Evolutionary conservation across 2,329 filamentous ascomycete species (phyloP).

Genomic region (Dissoconium aciculare): DNA sequence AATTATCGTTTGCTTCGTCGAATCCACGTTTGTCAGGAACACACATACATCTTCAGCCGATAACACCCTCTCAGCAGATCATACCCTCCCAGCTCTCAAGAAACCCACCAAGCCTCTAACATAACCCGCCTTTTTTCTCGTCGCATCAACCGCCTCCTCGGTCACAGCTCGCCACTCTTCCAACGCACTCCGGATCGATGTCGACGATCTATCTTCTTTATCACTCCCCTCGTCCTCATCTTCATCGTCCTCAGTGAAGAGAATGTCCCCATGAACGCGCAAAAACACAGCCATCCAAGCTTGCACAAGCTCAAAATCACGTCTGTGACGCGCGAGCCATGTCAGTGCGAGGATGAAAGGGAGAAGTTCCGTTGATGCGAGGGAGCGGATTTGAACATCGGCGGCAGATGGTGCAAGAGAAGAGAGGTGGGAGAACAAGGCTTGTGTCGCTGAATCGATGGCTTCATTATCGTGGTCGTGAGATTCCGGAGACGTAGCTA

Average conservation of each 20-base stretch:
- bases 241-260: slow-evolving; percentile 35
- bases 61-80: too few relatives aligned
- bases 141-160: slow-evolving; percentile 49
- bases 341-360: slow-evolving; percentile 74
- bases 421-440: slow-evolving; percentile 66
- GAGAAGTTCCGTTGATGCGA: slow-evolving; percentile 51
- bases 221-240: slow-evolving; percentile 39
- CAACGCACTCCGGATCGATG: slow-evolving; percentile 47
- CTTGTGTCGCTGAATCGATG: slow-evolving; percentile 44
- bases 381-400: slow-evolving; percentile 78
- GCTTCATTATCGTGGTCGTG: too few relatives aligned
- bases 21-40: too few relatives aligned
- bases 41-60: too few relatives aligned
- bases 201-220: too few relatives aligned
- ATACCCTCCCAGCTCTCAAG: slow-evolving; percentile 17
- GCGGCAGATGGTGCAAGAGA: slow-evolving; percentile 68
- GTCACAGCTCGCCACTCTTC: slow-evolving; percentile 45
- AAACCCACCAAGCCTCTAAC: slow-evolving; percentile 65
- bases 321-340: slow-evolving; percentile 47
- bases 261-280: slow-evolving; percentile 54
- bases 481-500: slow-evolving; percentile 32
- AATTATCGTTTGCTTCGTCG: too few relatives aligned
- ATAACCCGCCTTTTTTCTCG: slow-evolving; percentile 70
- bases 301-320: slow-evolving; percentile 86
- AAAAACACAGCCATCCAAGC: slow-evolving; percentile 97